A percentile compares a stretch with the other conserved stretches of the same genome.
Conservation (phyloP, 257 asterid species). For the Salvia splendens region DNA sequence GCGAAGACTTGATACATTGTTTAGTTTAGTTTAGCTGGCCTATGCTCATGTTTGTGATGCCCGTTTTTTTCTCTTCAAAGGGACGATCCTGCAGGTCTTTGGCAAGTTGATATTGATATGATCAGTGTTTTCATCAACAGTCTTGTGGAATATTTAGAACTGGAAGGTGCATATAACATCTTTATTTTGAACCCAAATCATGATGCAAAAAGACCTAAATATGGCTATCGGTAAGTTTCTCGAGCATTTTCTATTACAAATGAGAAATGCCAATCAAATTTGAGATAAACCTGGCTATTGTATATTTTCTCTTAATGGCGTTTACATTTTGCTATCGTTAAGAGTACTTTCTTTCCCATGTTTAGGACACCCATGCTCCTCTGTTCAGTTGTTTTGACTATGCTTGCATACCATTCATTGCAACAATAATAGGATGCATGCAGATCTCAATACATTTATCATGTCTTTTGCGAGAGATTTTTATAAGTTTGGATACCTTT, state of each 20-base stretch:
- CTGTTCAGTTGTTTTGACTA: constrained; percentile 10
- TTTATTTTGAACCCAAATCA: constrained; percentile 87
- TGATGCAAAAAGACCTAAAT: constrained; percentile 62
- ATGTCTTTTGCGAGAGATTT: background rate
- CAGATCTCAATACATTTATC: constrained; percentile 1
- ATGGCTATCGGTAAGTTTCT: constrained; percentile 82
- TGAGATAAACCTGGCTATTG: constrained; percentile 52
- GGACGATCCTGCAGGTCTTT: constrained; percentile 62
- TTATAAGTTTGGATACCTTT: background rate
- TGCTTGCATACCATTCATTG: constrained; percentile 1
- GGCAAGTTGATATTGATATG: constrained; percentile 99
- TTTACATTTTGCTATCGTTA: constrained; percentile 20
- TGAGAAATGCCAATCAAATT: background rate
- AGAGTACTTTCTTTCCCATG: background rate
- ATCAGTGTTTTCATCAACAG: constrained; percentile 74
- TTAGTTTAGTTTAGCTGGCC: constrained; percentile 18
- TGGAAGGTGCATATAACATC: constrained; percentile 84
- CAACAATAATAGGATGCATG: background rate
- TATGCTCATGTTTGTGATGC: constrained; percentile 30
- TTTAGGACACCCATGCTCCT: constrained; percentile 5
- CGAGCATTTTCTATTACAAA: constrained; percentile 21
- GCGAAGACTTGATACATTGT: constrained; percentile 17
- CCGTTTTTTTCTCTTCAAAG: constrained; percentile 44
- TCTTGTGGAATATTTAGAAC: constrained; percentile 88
- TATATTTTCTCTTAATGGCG: constrained; percentile 28